Evolutionary conservation across 177 flowering plant genomes (phyloP).

Genomic region (Vitis hybrid): DNA sequence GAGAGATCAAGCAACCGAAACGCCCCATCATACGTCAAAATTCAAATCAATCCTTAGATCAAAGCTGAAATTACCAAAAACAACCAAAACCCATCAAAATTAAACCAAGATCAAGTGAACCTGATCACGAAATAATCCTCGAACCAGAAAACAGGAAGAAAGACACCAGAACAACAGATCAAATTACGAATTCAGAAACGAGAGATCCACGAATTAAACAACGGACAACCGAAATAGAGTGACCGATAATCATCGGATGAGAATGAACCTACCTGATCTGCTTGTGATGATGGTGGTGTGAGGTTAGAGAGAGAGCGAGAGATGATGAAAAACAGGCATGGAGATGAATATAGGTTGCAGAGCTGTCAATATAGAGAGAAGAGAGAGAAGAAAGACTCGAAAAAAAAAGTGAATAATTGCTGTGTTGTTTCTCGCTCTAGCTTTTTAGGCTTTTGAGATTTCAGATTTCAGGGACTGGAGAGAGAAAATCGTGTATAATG

Average conservation of each 20-base stretch:
- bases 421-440: conserved; percentile 12
- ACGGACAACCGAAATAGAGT: neutral
- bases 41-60: neutral
- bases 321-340: conserved; percentile 8
- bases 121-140: neutral
- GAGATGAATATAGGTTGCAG: conserved; percentile 5
- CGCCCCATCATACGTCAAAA: neutral
- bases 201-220: conserved; percentile 6
- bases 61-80: conserved; percentile 1
- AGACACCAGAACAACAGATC: neutral
- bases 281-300: conserved; percentile 10
- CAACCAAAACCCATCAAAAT: conserved; percentile 9
- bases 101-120: neutral
- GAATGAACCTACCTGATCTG: conserved; percentile 11
- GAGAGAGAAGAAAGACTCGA: conserved; percentile 1
- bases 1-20: neutral
- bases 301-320: neutral
- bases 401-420: conserved; percentile 31
- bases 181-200: neutral
- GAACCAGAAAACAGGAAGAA: neutral
- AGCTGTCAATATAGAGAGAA: conserved; percentile 26
- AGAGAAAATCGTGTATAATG: neutral
- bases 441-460: conserved; percentile 22
- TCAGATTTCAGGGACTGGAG: conserved; percentile 7
- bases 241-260: neutral